Evolutionary conservation across 2,329 filamentous ascomycete species (phyloP).

Genomic region (Trichophyton equinum): DNA sequence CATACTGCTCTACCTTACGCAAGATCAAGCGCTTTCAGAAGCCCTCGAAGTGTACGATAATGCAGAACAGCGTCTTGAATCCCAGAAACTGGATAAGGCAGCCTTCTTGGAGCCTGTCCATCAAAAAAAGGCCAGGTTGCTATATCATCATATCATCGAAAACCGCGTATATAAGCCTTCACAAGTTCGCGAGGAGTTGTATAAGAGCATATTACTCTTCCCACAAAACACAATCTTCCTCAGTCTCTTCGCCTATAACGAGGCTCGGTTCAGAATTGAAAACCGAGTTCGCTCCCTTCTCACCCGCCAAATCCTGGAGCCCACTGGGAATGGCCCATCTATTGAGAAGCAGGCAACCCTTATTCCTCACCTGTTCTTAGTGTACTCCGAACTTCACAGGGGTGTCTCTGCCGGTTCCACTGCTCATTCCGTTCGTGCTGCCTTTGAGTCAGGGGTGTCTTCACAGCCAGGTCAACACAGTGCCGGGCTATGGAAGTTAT

Average conservation of each 20-base stretch:
- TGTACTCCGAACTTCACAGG: constrained; percentile 42
- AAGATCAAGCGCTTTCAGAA: constrained; percentile 21
- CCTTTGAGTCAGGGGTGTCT: constrained; percentile 43
- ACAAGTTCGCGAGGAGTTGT: constrained; percentile 50
- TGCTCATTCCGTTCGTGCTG: constrained; percentile 40
- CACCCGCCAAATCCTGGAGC: constrained; percentile 27
- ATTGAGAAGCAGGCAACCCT: constrained; percentile 9
- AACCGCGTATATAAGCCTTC: constrained; percentile 55
- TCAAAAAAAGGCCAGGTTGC: constrained; percentile 53
- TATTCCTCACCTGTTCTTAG: constrained; percentile 40
- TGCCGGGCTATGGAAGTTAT: constrained; percentile 40
- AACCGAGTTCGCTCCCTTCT: constrained; percentile 63
- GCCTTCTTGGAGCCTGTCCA: constrained; percentile 48
- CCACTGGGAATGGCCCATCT: constrained; percentile 15
- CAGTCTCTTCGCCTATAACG: constrained; percentile 58
- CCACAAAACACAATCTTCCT: constrained; percentile 68
- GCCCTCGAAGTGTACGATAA: constrained; percentile 31
- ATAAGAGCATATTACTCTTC: constrained; percentile 49
- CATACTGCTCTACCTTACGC: constrained; percentile 55
- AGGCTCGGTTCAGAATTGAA: constrained; percentile 57
- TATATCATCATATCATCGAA: constrained; percentile 52
- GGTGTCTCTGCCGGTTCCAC: constrained; percentile 35
- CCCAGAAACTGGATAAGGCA: constrained; percentile 25
- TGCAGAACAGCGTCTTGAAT: constrained; percentile 33
- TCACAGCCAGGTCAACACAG: constrained; percentile 23